Conservation (phyloP, 2,329 filamentous ascomycete genomes). For the Diaporthe ilicicola region DNA sequence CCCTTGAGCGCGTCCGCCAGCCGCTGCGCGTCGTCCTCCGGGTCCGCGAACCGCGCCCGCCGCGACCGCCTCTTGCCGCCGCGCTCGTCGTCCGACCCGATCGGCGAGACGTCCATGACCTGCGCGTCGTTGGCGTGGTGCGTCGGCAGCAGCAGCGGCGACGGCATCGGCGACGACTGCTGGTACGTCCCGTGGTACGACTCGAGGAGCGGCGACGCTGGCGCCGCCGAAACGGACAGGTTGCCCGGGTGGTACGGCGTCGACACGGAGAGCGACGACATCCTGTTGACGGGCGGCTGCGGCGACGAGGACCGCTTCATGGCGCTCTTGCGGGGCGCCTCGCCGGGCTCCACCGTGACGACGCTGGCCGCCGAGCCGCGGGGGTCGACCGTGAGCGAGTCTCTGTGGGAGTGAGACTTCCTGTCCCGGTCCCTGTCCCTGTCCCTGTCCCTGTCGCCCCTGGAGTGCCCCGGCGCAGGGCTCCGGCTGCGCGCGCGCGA, state of each 20-base stretch:
- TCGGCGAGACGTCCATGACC: constrained; percentile 60
- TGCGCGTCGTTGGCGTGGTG: constrained; percentile 59
- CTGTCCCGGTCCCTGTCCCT: constrained; percentile 28
- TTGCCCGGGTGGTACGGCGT: constrained; percentile 51
- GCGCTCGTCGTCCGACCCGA: constrained; percentile 58
- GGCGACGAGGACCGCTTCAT: constrained; percentile 54
- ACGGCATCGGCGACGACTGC: constrained; percentile 93
- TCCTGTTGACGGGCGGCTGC: constrained; percentile 56
- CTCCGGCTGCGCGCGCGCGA: constrained; percentile 36
- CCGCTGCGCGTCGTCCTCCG: constrained; percentile 78
- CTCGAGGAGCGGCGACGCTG: constrained; percentile 86
- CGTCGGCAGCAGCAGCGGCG: constrained; percentile 70
- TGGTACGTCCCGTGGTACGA: constrained; percentile 95
- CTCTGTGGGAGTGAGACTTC: constrained; percentile 34
- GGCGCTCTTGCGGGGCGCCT: constrained; percentile 43
- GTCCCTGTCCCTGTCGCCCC: constrained; percentile 29
- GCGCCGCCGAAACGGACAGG: constrained; percentile 61
- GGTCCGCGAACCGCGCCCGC: constrained; percentile 83
- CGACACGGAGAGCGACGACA: constrained; percentile 62
- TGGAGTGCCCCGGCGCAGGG: constrained; percentile 36
- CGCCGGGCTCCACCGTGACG: constrained; percentile 51
- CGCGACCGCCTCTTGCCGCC: constrained; percentile 58
- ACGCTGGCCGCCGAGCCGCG: constrained; percentile 49
- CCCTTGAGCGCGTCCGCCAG: constrained; percentile 79
- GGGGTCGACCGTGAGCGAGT: constrained; percentile 48